phyloP scores from a whole-genome alignment of 148 eudicot species.

The Nepenthes mirabilis region DNA sequence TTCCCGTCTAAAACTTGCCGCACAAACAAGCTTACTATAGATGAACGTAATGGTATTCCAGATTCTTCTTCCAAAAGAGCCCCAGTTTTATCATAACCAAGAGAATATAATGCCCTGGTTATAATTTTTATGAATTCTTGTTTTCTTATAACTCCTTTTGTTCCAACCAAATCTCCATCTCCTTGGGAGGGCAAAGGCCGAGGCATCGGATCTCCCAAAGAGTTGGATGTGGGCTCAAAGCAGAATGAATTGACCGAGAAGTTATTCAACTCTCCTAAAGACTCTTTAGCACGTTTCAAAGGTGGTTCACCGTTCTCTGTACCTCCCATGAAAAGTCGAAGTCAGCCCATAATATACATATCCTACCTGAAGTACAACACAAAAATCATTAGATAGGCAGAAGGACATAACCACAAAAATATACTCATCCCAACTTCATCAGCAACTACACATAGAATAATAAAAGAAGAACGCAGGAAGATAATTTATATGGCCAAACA shows the following conservation, averaged over 20 bases:
- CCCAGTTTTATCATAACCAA: constrained; percentile 62
- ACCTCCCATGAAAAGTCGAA: constrained; percentile 57
- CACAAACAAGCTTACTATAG: constrained; percentile 41
- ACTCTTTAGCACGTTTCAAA: constrained; percentile 37
- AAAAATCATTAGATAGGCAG: no score
- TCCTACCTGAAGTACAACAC: not conserved
- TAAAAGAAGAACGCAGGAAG: no score
- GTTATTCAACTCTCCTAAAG: constrained; percentile 24
- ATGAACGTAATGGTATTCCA: constrained; percentile 50
- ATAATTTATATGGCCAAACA: no score
- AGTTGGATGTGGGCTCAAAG: constrained; percentile 18
- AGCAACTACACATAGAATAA: no score
- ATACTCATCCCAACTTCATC: no score
- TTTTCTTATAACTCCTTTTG: constrained; percentile 50
- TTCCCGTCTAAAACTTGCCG: constrained; percentile 57
- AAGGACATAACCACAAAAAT: no score
- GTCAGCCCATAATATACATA: constrained; percentile 41
- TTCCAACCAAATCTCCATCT: constrained; percentile 57
- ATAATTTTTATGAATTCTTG: constrained; percentile 59
- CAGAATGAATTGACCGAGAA: constrained; percentile 17
- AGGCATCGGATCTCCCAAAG: constrained; percentile 54
- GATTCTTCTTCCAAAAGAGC: constrained; percentile 72
- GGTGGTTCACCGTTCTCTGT: constrained; percentile 55
- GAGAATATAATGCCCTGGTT: constrained; percentile 60
- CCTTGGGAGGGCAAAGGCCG: constrained; percentile 47